Percentiles rank a stretch among this genome's conserved stretches.
These are phyloP conservation scores for Didymella pinodella DNA, from an alignment of 2,329 filamentous ascomycete genomes.

Conservation along the genomic window DNA sequence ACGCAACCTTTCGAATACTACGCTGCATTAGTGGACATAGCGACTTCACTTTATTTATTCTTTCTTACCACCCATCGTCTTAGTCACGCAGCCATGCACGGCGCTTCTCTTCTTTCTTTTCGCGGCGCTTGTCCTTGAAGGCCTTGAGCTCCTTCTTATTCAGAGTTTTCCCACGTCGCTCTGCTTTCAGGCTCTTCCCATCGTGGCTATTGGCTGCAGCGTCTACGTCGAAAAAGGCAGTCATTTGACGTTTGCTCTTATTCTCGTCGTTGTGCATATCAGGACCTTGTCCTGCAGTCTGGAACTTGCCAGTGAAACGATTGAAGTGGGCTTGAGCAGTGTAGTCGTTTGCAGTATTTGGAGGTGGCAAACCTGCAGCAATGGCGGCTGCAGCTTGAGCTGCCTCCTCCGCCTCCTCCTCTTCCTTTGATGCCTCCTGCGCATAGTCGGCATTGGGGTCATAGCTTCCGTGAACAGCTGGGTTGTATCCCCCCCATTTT, in stretches of 20 bases:
- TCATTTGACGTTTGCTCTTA: conserved; percentile 87
- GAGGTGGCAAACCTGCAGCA: conserved; percentile 35
- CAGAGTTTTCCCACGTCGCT: conserved; percentile 84
- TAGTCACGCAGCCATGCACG: conserved; percentile 89
- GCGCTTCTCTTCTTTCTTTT: conserved; percentile 93
- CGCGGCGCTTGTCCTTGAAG: conserved; percentile 87
- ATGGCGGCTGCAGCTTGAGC: conserved; percentile 36
- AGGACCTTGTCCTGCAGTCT: conserved; percentile 70
- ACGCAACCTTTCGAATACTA: conserved; percentile 17
- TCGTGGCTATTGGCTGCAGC: conserved; percentile 90
- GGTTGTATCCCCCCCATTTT: conserved; percentile 83
- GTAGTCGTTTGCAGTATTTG: conserved; percentile 60
- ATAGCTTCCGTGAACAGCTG: conserved; percentile 94
- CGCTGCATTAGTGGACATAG: conserved; percentile 42
- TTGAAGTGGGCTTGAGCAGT: conserved; percentile 82
- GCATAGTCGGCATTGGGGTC: conserved; percentile 97
- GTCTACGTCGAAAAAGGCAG: conserved; percentile 94
- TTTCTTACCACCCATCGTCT: conserved; percentile 49
- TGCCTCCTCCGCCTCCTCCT: conserved; percentile 45
- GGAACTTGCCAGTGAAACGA: conserved; percentile 85
- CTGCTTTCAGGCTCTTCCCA: conserved; percentile 88
- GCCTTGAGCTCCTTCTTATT: conserved; percentile 86
- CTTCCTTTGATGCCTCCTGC: conserved; percentile 52
- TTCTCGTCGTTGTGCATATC: conserved; percentile 86
- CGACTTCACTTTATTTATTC: conserved; percentile 28